A percentile compares a stretch with the other conserved stretches of the same genome.
These are phyloP conservation scores for Coprinellus micaceus DNA, from an alignment of 768 basidiomycete genomes.

Conservation along the genomic window DNA sequence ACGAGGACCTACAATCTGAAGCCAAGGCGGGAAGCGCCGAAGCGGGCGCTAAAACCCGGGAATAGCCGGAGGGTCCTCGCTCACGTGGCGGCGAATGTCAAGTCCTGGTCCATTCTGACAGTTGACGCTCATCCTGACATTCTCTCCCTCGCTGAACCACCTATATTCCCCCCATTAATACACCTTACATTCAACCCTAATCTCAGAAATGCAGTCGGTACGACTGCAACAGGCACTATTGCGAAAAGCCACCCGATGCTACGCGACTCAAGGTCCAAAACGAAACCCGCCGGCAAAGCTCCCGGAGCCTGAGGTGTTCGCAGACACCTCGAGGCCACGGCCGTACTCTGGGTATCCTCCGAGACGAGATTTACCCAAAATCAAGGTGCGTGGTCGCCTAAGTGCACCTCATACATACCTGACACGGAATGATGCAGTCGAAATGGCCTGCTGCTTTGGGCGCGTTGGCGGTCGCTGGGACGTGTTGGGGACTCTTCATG, in stretches of 20 bases:
- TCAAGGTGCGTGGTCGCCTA: conserved; percentile 1
- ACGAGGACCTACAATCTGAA: too few relatives aligned
- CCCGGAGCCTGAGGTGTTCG: conserved; percentile 22
- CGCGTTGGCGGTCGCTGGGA: conserved; percentile 47
- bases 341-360: conserved; percentile 35
- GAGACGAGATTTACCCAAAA: conserved; percentile 18
- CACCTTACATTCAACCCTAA: too few relatives aligned
- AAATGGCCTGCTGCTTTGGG: conserved; percentile 59
- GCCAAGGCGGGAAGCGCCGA: too few relatives aligned
- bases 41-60: too few relatives aligned
- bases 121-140: too few relatives aligned
- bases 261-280: conserved; percentile 15
- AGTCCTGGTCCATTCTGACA: too few relatives aligned
- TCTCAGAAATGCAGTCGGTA: neutral
- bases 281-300: conserved; percentile 18
- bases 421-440: conserved; percentile 25
- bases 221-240: neutral
- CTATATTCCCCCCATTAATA: too few relatives aligned
- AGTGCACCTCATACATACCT: neutral
- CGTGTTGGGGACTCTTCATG: conserved; percentile 68
- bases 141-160: too few relatives aligned
- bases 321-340: conserved; percentile 32
- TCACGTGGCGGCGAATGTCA: too few relatives aligned
- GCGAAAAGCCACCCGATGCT: neutral
- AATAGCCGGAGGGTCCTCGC: too few relatives aligned